phyloP scores from a whole-genome alignment of 1,284 basidiomycete species.

The Apiotrichum porosum region DNA sequence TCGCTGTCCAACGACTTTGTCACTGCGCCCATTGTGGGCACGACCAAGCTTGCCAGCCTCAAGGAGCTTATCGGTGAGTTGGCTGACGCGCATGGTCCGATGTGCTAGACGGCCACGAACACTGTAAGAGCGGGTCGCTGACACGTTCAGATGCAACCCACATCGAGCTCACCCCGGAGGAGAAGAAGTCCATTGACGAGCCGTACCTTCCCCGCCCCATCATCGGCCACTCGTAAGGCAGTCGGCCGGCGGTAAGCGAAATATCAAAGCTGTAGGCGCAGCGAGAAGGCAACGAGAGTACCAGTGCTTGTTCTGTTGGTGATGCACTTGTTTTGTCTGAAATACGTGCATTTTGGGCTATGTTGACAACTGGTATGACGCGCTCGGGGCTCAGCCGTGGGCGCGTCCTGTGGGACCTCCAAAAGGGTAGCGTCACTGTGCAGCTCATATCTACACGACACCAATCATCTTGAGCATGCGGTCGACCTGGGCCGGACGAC shows the following conservation, averaged over 20 bases:
- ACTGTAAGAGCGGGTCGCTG: not conserved
- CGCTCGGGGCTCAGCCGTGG: too few relatives aligned
- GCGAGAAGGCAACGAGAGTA: too few relatives aligned
- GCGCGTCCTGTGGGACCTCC: too few relatives aligned
- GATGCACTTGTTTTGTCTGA: too few relatives aligned
- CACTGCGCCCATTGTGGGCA: slow-evolving; percentile 44
- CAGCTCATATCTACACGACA: too few relatives aligned
- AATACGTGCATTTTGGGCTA: too few relatives aligned
- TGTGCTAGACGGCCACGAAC: too few relatives aligned
- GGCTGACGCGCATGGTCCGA: not conserved
- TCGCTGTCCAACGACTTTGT: slow-evolving; percentile 37
- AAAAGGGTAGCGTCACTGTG: too few relatives aligned
- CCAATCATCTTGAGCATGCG: slow-evolving; percentile 45
- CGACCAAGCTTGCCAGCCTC: slow-evolving; percentile 34
- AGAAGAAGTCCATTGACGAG: slow-evolving; percentile 54
- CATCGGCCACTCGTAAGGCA: not conserved
- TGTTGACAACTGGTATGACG: too few relatives aligned
- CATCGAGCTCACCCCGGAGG: slow-evolving; percentile 52
- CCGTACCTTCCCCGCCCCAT: slow-evolving; percentile 45
- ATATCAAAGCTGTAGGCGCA: too few relatives aligned
- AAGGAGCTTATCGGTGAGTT: slow-evolving; percentile 34
- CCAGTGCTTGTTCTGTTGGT: too few relatives aligned
- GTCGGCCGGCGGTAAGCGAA: too few relatives aligned
- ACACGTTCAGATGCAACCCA: slow-evolving; percentile 11
- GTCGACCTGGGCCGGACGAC: slow-evolving; percentile 36